phyloP scores from a whole-genome alignment of 495 filamentous ascomycete species.

The Halenospora varia region DNA sequence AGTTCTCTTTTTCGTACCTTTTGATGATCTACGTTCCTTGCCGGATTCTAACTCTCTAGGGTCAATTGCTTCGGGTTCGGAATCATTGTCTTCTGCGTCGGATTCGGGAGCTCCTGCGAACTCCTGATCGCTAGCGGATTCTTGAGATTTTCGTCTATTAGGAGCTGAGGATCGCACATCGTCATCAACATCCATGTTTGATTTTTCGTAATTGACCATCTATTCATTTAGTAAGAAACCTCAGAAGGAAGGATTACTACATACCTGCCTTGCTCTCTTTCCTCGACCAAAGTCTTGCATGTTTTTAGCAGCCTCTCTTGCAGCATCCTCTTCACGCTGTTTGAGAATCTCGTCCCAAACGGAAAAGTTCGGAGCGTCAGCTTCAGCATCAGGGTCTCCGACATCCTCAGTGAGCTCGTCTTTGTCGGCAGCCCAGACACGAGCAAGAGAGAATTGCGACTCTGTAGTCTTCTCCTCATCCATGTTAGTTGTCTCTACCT shows the following conservation, averaged over 20 bases:
- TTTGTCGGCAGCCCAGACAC: conserved; percentile 87
- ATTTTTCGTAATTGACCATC: conserved; percentile 39
- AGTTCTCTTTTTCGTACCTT: conserved; percentile 17
- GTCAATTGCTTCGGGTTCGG: conserved; percentile 1
- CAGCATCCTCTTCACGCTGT: conserved; percentile 73
- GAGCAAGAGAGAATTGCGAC: conserved; percentile 82
- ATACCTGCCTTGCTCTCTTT: conserved; percentile 57
- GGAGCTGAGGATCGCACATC: conserved; percentile 16
- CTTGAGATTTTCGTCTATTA: conserved; percentile 2
- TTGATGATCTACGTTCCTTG: conserved; percentile 3
- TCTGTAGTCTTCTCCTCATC: conserved; percentile 56
- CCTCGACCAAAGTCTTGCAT: conserved; percentile 77
- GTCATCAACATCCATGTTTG: conserved; percentile 34
- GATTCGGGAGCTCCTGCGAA: conserved; percentile 16
- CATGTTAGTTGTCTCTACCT: conserved; percentile 66
- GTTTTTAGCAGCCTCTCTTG: conserved; percentile 57
- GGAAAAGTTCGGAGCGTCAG: conserved; percentile 43
- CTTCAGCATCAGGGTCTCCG: conserved; percentile 47
- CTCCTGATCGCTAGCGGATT: conserved; percentile 18
- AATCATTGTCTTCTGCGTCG: conserved; percentile 16
- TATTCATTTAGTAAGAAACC: conserved; percentile 29
- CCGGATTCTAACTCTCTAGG: conserved; percentile 3
- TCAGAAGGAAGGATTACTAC: conserved; percentile 10
- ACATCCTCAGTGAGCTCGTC: conserved; percentile 57
- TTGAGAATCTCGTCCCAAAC: conserved; percentile 88